These are phyloP conservation scores for Talaromyces sp. DNA, from an alignment of 2,329 filamentous ascomycete genomes.

Conservation along the genomic window DNA sequence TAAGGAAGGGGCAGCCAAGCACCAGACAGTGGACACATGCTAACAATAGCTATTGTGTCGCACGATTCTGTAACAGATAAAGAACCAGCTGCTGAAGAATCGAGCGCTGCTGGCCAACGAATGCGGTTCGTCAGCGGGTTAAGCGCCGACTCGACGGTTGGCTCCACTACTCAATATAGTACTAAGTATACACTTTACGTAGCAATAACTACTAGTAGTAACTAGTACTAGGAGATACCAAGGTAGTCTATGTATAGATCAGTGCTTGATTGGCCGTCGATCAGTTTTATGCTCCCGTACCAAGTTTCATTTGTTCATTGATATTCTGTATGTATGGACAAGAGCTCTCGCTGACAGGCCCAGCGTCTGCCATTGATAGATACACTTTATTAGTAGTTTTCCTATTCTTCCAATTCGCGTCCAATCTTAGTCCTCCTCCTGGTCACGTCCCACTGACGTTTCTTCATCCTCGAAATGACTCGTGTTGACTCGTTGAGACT, in stretches of 20 bases:
- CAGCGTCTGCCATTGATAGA: neutral
- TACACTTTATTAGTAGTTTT: neutral
- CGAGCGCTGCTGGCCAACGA: neutral
- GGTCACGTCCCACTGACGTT: neutral
- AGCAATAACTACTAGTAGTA: no score
- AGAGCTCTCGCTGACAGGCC: neutral
- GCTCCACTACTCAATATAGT: no score
- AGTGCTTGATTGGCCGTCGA: neutral
- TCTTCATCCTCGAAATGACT: neutral
- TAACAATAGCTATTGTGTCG: neutral
- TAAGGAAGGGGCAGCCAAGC: neutral
- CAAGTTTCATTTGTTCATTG: neutral
- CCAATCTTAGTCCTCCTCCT: neutral
- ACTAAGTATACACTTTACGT: no score
- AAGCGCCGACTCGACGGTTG: neutral
- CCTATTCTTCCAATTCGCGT: neutral
- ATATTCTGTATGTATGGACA: neutral
- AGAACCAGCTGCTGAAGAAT: neutral
- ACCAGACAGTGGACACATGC: neutral
- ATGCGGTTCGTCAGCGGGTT: neutral
- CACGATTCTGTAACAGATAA: neutral
- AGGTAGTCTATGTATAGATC: neutral
- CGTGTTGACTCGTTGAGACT: neutral
- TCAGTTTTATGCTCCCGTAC: neutral
- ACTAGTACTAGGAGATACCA: no score